Evolutionary conservation across 2,329 filamentous ascomycete genomes (phyloP), one percentile per base, ranked within the genome.

Genomic region (Gyromitra esculenta): DNA sequence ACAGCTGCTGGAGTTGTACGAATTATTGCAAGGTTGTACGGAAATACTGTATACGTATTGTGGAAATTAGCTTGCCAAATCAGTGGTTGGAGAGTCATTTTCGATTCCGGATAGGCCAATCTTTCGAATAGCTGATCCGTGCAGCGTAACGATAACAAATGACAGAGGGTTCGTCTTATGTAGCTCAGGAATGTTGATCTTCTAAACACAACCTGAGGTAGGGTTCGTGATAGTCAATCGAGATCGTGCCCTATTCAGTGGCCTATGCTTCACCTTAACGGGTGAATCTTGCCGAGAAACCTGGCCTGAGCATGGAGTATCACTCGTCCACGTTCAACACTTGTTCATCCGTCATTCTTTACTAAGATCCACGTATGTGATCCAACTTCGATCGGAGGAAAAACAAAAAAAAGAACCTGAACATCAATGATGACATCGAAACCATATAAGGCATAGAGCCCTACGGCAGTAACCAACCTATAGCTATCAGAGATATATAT

Each of bases 201-300:
- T n/a, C 6, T n/a, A 57, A 57, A 57, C 8, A 15, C 54, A 37
- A 57, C 13, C 13, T n/a, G 11, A 37, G 5, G 54, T 7, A n/a
- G 31, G 21, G 15, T n/a, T n/a, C 31, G 54, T 57, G 54, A 39
- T n/a, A 37, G 13, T 35, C 37, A 57, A n/a, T 37, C n/a, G 31
- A 5, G 31, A 57, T 57, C 54, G 54, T 57, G n/a, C n/a, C 25
- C 11, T 37, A 13, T 57, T 57, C 54, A 57, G 54, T 57, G 54
- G 31, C 54, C 25, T 31, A 31, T 57, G 25, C 13, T 25, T 35
- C 54, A 35, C 31, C 11, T 35, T 15, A 15, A 45, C 41, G 41
- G 41, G 41, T 8, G 6, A 45, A 11, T 15, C 25, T 31, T 15
- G n/a, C 48, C 8, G 15, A 8, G 15, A n/a, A 52, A 8, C 48